Conservation (phyloP, 164 flowering plant genomes). For the Buxus sempervirens region DNA sequence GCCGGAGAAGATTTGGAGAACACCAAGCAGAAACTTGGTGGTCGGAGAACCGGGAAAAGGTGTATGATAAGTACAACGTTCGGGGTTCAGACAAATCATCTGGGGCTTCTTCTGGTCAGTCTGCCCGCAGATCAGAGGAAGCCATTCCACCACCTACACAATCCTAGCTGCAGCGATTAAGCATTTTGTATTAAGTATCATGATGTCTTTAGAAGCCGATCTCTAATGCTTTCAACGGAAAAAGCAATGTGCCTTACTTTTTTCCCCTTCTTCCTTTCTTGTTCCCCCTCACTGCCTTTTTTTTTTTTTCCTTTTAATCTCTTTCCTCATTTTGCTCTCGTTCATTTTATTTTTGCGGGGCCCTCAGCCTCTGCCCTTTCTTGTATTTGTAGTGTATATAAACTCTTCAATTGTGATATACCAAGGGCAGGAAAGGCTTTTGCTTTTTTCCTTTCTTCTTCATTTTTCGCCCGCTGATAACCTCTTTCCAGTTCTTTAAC, state of each 20-base stretch:
- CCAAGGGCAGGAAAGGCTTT: conserved; percentile 12
- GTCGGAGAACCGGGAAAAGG: conserved; percentile 53
- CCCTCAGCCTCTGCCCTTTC: conserved; percentile 24
- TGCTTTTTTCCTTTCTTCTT: background rate
- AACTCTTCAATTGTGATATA: conserved; percentile 24
- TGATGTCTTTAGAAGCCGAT: conserved; percentile 9
- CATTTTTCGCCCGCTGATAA: too few relatives aligned
- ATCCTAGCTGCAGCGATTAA: conserved; percentile 16
- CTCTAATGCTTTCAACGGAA: conserved; percentile 15
- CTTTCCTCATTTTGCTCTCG: conserved; percentile 9
- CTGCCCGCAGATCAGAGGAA: conserved; percentile 48
- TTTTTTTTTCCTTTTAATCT: background rate
- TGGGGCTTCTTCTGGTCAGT: conserved; percentile 34
- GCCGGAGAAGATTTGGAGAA: conserved; percentile 53
- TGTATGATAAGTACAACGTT: conserved; percentile 44
- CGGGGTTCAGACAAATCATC: conserved; percentile 42
- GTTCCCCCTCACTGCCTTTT: too few relatives aligned
- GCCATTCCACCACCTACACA: conserved; percentile 40
- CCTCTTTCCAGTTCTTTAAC: too few relatives aligned
- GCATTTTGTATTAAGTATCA: conserved; percentile 23
- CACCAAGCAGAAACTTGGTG: conserved; percentile 59
- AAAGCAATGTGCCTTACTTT: conserved; percentile 4
- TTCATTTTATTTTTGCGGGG: conserved; percentile 20
- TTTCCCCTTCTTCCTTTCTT: background rate
- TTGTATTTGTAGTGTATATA: conserved; percentile 61